Percentiles rank a stretch among this genome's conserved stretches.
phyloP scores from a whole-genome alignment of 306 rosid genomes.

The Trifolium dubium region DNA sequence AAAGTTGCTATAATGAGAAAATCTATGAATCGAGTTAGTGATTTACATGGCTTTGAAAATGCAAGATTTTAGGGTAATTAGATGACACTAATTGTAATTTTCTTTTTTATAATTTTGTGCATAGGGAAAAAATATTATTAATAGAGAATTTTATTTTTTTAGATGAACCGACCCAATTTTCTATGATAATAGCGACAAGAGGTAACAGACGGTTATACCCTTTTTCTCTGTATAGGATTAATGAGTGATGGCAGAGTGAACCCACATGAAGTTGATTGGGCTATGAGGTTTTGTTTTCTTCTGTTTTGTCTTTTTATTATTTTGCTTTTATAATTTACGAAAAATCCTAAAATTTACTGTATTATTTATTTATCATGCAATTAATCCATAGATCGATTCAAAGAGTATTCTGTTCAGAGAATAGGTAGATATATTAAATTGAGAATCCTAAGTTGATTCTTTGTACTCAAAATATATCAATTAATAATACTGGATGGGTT shows the following conservation, averaged over 20 bases:
- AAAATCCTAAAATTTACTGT: constrained; percentile 36
- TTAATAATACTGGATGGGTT: not conserved
- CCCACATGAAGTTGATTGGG: constrained; percentile 47
- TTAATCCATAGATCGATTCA: constrained; percentile 6
- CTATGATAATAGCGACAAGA: constrained; percentile 57
- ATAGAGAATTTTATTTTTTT: constrained; percentile 29
- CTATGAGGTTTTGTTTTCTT: constrained; percentile 42
- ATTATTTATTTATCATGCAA: not conserved
- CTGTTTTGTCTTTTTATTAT: constrained; percentile 42
- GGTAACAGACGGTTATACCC: constrained; percentile 64
- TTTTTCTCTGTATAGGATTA: constrained; percentile 55
- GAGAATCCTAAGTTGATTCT: not conserved
- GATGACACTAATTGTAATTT: constrained; percentile 30
- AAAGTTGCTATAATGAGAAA: constrained; percentile 95
- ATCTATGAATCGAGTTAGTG: constrained; percentile 98
- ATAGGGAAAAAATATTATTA: constrained; percentile 42
- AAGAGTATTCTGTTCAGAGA: not conserved
- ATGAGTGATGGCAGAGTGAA: constrained; percentile 42
- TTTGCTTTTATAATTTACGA: constrained; percentile 24
- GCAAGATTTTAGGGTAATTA: constrained; percentile 78
- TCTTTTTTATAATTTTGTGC: constrained; percentile 42
- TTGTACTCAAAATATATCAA: constrained; percentile 3
- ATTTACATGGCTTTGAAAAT: constrained; percentile 94
- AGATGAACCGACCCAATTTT: not conserved
- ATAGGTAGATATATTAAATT: not conserved